Base-by-base conservation (phyloP, 768 basidiomycete species). In the Termitomyces sp. region DNA sequence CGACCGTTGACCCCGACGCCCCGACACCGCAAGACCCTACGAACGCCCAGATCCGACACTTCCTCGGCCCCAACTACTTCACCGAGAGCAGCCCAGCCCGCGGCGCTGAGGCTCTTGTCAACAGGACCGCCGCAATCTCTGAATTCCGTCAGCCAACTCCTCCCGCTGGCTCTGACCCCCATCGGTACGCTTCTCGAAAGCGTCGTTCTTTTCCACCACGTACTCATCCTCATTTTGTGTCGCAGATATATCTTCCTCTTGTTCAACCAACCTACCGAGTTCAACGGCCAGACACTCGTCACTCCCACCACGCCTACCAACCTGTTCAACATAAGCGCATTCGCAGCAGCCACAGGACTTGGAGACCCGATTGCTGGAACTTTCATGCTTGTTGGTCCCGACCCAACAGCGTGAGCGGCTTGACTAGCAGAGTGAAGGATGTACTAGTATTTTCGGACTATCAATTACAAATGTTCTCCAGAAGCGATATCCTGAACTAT, bases 21-120 rank as follows among this genome's bases (percentile, higher is more conserved):
- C 80, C 80, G 8, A 80, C 80, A n/a, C 80, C 81, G 1, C 76
- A 79, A 59, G 66, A 60, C 17, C 74, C 76, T 12, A 77, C 69
- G 6, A 51, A 35, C 4, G 70, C 77, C 1, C 77, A 82, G 59
- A 75, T 82, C 42, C 73, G 79, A 2, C 80, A 82, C 62, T 79
- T 80, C 68, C 64, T 82, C 2, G 77, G 75, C 1, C 76, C 75
- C 0, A 73, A 77, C 61, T 80, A 78, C 56, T 27, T 60, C 21
- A n/a, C 52, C 5, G 7, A 40, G 31, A n/a, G n/a, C 11, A 17
- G 21, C 35, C 23, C 47, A n/a, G 3, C 25, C 0, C 40, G 32
- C 8, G 12, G 9, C 1, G 27, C 27, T 10, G 19, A 55, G 29
- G 17, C 38, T 12, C 62, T 77, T 4, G 63, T 63, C 19, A 80